phyloP scores from a whole-genome alignment of 106 monocot genomes.

The Vanilla planifolia region DNA sequence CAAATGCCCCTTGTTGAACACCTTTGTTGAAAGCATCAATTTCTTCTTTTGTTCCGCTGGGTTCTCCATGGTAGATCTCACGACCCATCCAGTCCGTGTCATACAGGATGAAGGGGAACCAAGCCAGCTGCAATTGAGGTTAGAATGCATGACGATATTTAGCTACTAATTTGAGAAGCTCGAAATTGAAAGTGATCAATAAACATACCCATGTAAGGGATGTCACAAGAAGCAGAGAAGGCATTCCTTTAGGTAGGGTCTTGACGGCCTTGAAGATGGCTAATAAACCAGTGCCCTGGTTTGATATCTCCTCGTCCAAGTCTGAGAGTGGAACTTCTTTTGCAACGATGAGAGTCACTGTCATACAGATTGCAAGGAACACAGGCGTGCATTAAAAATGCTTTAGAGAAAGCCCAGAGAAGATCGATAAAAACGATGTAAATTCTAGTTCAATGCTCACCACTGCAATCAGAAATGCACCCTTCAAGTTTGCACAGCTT shows the following conservation, averaged over 20 bases:
- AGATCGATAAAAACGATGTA: too few relatives aligned
- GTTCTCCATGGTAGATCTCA: conserved; percentile 52
- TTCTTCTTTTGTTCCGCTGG: conserved; percentile 22
- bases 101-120: conserved; percentile 64
- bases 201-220: conserved; percentile 8
- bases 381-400: background rate
- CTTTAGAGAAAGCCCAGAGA: too few relatives aligned
- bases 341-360: background rate
- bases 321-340: background rate
- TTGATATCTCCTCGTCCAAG: background rate
- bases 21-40: conserved; percentile 29
- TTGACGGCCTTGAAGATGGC: background rate
- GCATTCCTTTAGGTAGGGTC: background rate
- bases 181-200: background rate
- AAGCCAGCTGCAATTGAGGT: conserved; percentile 30
- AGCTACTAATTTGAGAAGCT: too few relatives aligned
- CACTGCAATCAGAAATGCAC: conserved; percentile 84
- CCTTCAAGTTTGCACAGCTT: conserved; percentile 32
- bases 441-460: conserved; percentile 25
- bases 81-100: conserved; percentile 70
- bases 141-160: background rate
- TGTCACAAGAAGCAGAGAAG: conserved; percentile 8
- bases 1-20: conserved; percentile 51
- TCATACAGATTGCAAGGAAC: background rate
- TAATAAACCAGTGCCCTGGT: background rate